Conservation (phyloP, 371 early-diverging fungal species). For the Mortierella sp. region DNA sequence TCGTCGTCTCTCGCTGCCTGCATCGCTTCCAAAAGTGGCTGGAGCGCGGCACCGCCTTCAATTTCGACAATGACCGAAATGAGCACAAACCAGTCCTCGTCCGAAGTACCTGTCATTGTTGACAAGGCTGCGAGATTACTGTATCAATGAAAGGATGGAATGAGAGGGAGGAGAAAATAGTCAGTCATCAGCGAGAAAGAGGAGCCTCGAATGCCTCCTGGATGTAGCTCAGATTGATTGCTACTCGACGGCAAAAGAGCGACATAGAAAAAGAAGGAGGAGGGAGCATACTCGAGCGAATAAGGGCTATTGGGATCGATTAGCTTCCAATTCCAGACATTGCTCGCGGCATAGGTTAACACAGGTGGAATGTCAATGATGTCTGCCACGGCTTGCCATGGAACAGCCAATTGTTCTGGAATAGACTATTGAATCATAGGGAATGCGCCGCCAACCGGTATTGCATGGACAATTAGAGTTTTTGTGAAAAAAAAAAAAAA, state of each 20-base stretch:
- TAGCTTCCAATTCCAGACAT: slow-evolving; percentile 86
- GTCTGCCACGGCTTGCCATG: slow-evolving; percentile 79
- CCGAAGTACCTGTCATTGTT: slow-evolving; percentile 86
- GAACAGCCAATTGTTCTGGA: slow-evolving; percentile 81
- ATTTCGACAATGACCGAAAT: slow-evolving; percentile 86
- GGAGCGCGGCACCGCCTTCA: slow-evolving; percentile 79
- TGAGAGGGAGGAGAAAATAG: background rate
- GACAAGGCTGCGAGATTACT: slow-evolving; percentile 79
- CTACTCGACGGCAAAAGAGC: no score
- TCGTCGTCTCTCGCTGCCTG: slow-evolving; percentile 63
- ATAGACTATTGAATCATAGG: slow-evolving; percentile 55
- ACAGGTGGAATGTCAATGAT: slow-evolving; percentile 85
- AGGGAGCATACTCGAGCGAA: slow-evolving; percentile 63
- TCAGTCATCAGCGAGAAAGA: no score
- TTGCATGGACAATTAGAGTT: background rate
- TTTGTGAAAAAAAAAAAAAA: background rate
- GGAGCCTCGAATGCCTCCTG: no score
- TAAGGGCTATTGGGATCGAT: slow-evolving; percentile 72
- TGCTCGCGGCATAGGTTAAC: slow-evolving; percentile 83
- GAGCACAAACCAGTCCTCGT: slow-evolving; percentile 95
- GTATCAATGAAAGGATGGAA: background rate
- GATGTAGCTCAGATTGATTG: no score
- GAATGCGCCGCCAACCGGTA: background rate
- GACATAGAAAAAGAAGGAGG: background rate
- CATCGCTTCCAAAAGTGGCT: slow-evolving; percentile 64